A percentile compares a stretch with the other conserved stretches of the same genome.
Evolutionary conservation across 2,329 filamentous ascomycete species (phyloP).

Genomic region (Colletotrichum liaoningense): DNA sequence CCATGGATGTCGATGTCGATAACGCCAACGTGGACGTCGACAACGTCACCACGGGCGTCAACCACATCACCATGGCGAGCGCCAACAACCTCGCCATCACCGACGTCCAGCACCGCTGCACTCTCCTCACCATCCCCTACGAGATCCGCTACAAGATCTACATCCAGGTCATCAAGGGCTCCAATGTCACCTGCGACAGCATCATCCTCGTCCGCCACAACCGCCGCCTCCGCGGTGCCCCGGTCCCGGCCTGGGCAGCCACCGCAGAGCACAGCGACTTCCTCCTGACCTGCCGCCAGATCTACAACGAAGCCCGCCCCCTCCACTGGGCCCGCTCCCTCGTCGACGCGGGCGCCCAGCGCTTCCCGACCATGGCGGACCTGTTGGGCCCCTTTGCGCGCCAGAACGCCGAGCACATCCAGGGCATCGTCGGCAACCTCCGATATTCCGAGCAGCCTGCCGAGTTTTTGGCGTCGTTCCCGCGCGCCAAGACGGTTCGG

Average conservation of each 20-base stretch:
- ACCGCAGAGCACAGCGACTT: not conserved
- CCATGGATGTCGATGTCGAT: too few species aligned
- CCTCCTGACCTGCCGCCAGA: not conserved
- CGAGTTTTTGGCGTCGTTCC: not conserved
- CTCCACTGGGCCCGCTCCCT: not conserved
- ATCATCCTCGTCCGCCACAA: too few species aligned
- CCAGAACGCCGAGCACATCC: not conserved
- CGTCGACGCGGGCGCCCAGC: not conserved
- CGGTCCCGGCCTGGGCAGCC: not conserved
- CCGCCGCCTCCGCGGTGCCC: not conserved
- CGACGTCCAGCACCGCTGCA: not conserved
- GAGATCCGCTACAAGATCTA: not conserved
- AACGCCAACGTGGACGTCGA: too few species aligned
- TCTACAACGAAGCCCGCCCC: not conserved
- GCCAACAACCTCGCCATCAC: not conserved
- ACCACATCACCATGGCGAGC: too few species aligned
- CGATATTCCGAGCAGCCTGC: not conserved
- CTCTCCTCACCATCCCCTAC: not conserved
- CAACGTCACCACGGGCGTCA: not conserved
- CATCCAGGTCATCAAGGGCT: not conserved
- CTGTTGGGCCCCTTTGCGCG: not conserved
- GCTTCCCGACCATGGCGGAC: not conserved
- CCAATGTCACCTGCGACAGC: not conserved
- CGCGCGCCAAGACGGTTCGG: not conserved
- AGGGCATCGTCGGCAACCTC: not conserved